A percentile compares a stretch with the other conserved stretches of the same genome.
phyloP scores from a whole-genome alignment of 495 filamentous ascomycete species.

The Xylaria cubensis region DNA sequence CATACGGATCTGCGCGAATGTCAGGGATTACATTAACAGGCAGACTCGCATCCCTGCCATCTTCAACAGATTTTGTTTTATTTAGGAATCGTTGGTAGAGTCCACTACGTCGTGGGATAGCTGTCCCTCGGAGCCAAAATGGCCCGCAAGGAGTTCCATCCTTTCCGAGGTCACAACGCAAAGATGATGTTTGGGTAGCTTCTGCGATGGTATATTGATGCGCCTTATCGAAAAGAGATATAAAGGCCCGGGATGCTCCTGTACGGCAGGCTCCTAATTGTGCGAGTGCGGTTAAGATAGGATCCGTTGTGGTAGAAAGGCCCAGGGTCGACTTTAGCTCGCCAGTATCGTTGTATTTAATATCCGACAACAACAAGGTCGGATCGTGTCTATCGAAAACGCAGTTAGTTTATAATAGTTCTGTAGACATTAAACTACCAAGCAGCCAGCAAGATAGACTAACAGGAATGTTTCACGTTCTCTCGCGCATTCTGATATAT shows the following conservation, averaged over 20 bases:
- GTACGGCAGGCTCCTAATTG: conserved; percentile 63
- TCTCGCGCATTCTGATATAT: conserved; percentile 14
- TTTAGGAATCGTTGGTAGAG: conserved; percentile 56
- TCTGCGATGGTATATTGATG: conserved; percentile 67
- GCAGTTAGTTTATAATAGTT: background rate
- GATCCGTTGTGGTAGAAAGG: conserved; percentile 51
- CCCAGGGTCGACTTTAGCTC: conserved; percentile 35
- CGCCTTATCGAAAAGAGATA: conserved; percentile 65
- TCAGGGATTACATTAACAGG: conserved; percentile 56
- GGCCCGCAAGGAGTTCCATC: conserved; percentile 39
- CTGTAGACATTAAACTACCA: background rate
- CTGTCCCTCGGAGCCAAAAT: conserved; percentile 48
- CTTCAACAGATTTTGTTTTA: conserved; percentile 17
- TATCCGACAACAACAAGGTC: conserved; percentile 17
- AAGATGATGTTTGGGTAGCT: conserved; percentile 57
- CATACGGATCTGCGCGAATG: conserved; percentile 52
- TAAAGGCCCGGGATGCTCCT: conserved; percentile 56
- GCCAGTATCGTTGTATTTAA: conserved; percentile 34
- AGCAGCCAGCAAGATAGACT: conserved; percentile 23
- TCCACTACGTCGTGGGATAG: conserved; percentile 51
- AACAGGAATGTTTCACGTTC: conserved; percentile 46
- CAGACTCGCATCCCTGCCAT: conserved; percentile 40
- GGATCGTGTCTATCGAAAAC: conserved; percentile 25
- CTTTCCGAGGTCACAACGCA: conserved; percentile 44
- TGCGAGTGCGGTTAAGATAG: conserved; percentile 65